phyloP scores from a whole-genome alignment of 179 eudicot genomes.

The Corrigiola litoralis region DNA sequence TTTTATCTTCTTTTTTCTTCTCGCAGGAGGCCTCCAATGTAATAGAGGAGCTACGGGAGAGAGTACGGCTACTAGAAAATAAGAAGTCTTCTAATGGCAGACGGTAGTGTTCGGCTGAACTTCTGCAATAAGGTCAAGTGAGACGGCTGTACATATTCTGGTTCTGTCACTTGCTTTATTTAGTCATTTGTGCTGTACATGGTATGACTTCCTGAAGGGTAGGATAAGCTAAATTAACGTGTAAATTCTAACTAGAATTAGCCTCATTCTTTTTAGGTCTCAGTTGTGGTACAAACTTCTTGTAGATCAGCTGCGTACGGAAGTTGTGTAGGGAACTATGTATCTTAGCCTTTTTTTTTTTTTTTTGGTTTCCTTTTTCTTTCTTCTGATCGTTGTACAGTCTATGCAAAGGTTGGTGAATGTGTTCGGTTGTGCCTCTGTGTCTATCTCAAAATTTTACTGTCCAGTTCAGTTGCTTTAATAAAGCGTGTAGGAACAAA shows the following conservation, averaged over 20 bases:
- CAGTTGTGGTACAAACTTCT: neutral
- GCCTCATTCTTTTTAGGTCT: conserved; percentile 14
- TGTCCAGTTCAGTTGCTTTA: too few species aligned
- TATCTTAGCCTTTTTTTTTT: neutral
- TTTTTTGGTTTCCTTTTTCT: too few species aligned
- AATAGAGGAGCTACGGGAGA: conserved; percentile 58
- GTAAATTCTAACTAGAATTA: conserved; percentile 4
- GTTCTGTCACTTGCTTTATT: neutral
- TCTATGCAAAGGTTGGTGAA: too few species aligned
- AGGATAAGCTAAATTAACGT: neutral
- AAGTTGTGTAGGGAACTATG: neutral
- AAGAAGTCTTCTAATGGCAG: conserved; percentile 16
- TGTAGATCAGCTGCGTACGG: neutral
- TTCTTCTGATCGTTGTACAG: too few species aligned
- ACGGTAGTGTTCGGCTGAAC: conserved; percentile 11
- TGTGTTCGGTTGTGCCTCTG: too few species aligned
- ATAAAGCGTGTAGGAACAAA: too few species aligned
- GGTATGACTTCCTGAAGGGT: neutral
- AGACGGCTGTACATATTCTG: conserved; percentile 10
- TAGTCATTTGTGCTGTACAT: conserved; percentile 1
- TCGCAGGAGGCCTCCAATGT: conserved; percentile 61
- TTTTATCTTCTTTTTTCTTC: neutral
- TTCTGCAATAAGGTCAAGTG: neutral
- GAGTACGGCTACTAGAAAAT: conserved; percentile 39
- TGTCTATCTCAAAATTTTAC: too few species aligned